These are phyloP conservation scores for Fragaria vesca DNA, from an alignment of 306 rosid genomes.

Conservation along the genomic window DNA sequence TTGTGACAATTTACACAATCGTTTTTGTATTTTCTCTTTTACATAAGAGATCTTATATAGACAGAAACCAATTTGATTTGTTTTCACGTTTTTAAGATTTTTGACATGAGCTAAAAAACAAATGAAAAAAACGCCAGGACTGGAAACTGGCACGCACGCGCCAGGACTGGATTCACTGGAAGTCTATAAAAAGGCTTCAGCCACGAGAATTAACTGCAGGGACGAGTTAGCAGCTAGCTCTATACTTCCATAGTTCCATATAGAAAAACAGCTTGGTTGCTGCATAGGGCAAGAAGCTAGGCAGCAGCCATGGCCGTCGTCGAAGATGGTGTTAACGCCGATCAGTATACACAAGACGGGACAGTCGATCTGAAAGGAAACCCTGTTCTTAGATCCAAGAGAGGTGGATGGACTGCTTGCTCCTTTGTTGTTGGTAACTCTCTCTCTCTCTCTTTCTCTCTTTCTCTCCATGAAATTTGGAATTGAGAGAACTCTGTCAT, in stretches of 20 bases:
- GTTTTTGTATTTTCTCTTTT: background rate
- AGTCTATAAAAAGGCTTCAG: background rate
- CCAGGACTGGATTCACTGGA: background rate
- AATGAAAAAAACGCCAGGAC: background rate
- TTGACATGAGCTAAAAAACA: background rate
- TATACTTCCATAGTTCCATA: background rate
- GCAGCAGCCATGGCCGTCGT: constrained; percentile 26
- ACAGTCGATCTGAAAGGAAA: constrained; percentile 81
- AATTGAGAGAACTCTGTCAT: background rate
- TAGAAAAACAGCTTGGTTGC: background rate
- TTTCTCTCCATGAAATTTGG: background rate
- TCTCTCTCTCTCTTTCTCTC: constrained; percentile 7
- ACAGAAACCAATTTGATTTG: background rate
- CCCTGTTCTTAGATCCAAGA: constrained; percentile 60
- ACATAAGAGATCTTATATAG: background rate
- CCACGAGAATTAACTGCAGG: background rate
- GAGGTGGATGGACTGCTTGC: constrained; percentile 91
- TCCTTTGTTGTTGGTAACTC: constrained; percentile 70
- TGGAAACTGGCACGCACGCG: background rate
- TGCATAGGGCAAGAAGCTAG: background rate
- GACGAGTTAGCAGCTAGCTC: background rate
- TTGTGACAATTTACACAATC: background rate
- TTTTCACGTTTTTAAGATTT: background rate
- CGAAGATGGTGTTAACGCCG: constrained; percentile 37
- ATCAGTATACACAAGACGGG: constrained; percentile 70